These are phyloP conservation scores for Talaromyces rugulosus DNA, from an alignment of 2,329 filamentous ascomycete genomes.

Conservation along the genomic window DNA sequence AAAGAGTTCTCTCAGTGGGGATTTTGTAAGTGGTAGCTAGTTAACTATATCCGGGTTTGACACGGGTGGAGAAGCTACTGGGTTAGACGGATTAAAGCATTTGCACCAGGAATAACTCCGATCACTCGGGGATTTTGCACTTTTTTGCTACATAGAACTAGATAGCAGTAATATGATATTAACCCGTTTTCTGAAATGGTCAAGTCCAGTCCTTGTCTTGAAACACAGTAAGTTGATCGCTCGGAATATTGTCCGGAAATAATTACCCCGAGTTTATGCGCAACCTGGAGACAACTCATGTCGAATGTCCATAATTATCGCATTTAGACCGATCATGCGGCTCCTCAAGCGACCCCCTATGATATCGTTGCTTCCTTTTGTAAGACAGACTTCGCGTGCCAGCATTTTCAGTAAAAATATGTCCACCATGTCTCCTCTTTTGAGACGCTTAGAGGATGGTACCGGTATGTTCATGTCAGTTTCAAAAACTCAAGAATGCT, in stretches of 20 bases:
- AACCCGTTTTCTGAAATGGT: too few species aligned
- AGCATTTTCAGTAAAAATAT: neutral
- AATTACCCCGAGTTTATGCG: neutral
- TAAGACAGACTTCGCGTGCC: neutral
- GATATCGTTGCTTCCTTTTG: neutral
- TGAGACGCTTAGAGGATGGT: conserved; percentile 7
- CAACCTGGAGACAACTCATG: neutral
- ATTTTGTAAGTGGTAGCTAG: too few species aligned
- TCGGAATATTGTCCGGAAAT: neutral
- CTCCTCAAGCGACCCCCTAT: neutral
- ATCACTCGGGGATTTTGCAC: too few species aligned
- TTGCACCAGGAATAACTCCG: too few species aligned
- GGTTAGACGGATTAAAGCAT: too few species aligned
- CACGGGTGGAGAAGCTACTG: too few species aligned
- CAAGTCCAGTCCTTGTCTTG: too few species aligned
- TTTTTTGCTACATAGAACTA: too few species aligned
- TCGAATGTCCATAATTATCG: neutral
- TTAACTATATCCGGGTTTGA: too few species aligned
- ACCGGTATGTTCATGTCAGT: neutral
- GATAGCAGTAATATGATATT: too few species aligned
- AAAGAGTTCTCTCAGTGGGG: too few species aligned
- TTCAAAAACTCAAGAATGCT: neutral
- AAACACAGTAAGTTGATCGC: too few species aligned
- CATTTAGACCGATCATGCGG: neutral
- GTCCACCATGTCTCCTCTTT: conserved; percentile 1